phyloP scores from a whole-genome alignment of 2,329 filamentous ascomycete species.

The Amphichorda felina region DNA sequence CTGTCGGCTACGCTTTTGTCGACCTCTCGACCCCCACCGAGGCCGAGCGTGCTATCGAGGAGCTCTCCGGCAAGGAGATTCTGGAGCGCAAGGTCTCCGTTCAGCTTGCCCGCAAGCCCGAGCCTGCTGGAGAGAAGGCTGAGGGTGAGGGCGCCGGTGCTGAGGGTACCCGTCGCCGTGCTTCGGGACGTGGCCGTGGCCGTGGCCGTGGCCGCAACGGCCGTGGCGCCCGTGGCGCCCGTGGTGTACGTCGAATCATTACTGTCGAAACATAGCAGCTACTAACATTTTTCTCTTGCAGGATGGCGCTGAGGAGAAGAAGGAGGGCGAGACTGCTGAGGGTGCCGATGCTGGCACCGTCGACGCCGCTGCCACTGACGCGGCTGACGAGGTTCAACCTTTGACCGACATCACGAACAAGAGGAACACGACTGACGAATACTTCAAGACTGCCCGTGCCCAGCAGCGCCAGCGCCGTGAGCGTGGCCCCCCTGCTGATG shows the following conservation, averaged over 20 bases:
- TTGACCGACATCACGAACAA: conserved; percentile 51
- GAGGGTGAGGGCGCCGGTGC: conserved; percentile 64
- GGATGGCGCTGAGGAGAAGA: conserved; percentile 28
- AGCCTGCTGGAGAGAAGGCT: conserved; percentile 66
- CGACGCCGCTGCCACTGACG: conserved; percentile 32
- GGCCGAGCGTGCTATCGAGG: conserved; percentile 87
- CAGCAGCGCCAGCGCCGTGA: conserved; percentile 51
- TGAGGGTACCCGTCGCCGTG: conserved; percentile 51
- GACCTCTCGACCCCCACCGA: conserved; percentile 90
- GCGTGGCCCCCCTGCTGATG: conserved; percentile 93
- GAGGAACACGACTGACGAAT: conserved; percentile 41
- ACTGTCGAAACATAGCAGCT: not conserved
- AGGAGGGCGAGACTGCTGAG: conserved; percentile 29
- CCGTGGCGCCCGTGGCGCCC: conserved; percentile 47
- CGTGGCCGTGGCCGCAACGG: conserved; percentile 59
- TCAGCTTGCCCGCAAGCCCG: conserved; percentile 95
- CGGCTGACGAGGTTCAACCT: conserved; percentile 41
- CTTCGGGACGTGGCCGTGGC: conserved; percentile 54
- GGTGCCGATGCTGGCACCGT: conserved; percentile 29
- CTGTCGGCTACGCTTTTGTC: conserved; percentile 97
- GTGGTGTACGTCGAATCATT: conserved; percentile 31
- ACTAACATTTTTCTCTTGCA: conserved; percentile 7
- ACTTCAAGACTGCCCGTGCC: conserved; percentile 34
- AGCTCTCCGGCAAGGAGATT: conserved; percentile 95
- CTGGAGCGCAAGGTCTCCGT: conserved; percentile 98